Conservation (phyloP, 352 stramenopile species). For the Phytophthora sojae region DNA sequence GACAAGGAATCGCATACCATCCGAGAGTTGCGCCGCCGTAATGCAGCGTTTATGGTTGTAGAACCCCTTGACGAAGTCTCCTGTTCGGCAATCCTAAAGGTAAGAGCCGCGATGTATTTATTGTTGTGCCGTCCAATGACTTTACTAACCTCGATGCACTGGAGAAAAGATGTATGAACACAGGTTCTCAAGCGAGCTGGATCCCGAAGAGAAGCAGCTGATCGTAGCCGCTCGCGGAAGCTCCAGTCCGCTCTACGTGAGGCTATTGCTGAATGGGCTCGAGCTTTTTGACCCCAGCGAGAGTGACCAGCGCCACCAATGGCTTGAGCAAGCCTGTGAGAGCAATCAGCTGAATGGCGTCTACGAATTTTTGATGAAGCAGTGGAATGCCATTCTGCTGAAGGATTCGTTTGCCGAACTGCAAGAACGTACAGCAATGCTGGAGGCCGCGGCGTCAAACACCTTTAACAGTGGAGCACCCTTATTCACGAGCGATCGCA, state of each 20-base stretch:
- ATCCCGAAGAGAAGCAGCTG: constrained; percentile 49
- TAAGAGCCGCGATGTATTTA: constrained; percentile 14
- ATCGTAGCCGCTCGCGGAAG: constrained; percentile 63
- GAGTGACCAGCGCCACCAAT: constrained; percentile 37
- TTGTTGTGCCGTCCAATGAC: background rate
- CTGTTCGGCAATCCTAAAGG: constrained; percentile 70
- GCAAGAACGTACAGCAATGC: constrained; percentile 33
- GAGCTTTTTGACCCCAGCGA: constrained; percentile 56
- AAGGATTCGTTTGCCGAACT: constrained; percentile 58
- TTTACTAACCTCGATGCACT: background rate
- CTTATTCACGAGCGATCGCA: constrained; percentile 8
- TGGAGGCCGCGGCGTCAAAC: constrained; percentile 9
- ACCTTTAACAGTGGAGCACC: background rate
- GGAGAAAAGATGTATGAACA: constrained; percentile 45
- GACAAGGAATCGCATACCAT: constrained; percentile 75
- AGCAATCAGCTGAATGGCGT: constrained; percentile 56
- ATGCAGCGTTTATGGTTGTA: constrained; percentile 66
- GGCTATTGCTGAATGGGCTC: constrained; percentile 66
- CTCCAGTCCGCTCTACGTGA: constrained; percentile 72
- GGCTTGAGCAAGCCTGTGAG: constrained; percentile 52
- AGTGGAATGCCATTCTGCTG: constrained; percentile 79
- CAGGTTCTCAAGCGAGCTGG: constrained; percentile 31
- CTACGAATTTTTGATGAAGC: constrained; percentile 75
- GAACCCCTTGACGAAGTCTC: constrained; percentile 73
- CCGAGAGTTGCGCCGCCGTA: constrained; percentile 71